phyloP scores from a whole-genome alignment of 345 rosid genomes.

The Citrus sp. region DNA sequence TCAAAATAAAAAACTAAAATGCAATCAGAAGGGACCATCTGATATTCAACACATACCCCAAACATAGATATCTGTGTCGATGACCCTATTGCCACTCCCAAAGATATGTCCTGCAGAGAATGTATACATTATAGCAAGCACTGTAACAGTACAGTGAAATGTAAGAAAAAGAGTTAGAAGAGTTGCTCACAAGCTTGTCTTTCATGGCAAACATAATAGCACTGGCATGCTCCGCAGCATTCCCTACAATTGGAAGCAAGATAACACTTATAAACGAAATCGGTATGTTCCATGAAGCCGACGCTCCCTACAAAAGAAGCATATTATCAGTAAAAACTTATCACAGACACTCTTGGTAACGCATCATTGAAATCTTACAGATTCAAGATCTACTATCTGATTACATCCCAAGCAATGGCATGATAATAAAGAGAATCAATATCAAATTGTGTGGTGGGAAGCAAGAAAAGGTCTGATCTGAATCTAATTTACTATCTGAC shows the following conservation, averaged over 20 bases:
- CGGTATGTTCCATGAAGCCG: constrained; percentile 39
- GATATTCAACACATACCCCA: constrained; percentile 25
- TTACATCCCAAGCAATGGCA: too few species aligned
- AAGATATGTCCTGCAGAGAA: constrained; percentile 38
- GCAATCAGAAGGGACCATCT: not conserved
- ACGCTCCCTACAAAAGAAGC: constrained; percentile 41
- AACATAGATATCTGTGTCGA: constrained; percentile 63
- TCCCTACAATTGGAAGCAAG: constrained; percentile 53
- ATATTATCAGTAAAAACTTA: constrained; percentile 6
- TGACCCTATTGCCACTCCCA: constrained; percentile 60
- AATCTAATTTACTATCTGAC: not conserved
- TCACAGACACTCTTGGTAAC: constrained; percentile 3
- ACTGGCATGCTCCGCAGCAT: constrained; percentile 60
- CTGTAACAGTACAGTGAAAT: not conserved
- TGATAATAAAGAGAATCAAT: not conserved
- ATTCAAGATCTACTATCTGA: not conserved
- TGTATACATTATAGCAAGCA: constrained; percentile 3
- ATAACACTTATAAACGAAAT: constrained; percentile 50
- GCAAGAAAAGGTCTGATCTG: not conserved
- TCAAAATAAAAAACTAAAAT: not conserved
- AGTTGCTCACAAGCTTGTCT: constrained; percentile 55
- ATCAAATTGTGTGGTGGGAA: not conserved
- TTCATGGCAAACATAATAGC: constrained; percentile 56
- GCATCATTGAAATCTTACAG: not conserved
- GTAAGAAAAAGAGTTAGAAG: not conserved